These are phyloP conservation scores for Taphrina betulina DNA, from an alignment of 1,139 yeast species.

Conservation along the genomic window DNA sequence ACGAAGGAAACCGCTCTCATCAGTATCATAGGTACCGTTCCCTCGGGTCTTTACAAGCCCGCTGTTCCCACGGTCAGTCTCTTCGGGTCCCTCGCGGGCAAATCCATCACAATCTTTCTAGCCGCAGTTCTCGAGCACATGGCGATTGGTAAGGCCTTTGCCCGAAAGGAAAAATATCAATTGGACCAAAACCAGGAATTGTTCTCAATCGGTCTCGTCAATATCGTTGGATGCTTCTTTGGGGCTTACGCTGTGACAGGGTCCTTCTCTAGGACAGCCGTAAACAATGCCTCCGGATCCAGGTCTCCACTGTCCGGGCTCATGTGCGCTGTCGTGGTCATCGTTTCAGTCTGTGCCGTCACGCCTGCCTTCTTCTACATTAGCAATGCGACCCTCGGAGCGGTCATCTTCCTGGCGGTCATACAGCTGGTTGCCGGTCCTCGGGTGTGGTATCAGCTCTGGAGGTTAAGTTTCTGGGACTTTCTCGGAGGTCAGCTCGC, in stretches of 20 bases:
- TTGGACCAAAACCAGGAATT: constrained; percentile 88
- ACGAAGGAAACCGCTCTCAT: constrained; percentile 49
- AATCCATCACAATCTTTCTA: constrained; percentile 74
- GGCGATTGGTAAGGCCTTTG: constrained; percentile 89
- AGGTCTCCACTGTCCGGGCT: constrained; percentile 91
- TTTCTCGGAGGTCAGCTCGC: constrained; percentile 69
- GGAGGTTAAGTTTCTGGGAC: constrained; percentile 73
- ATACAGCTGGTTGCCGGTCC: constrained; percentile 77
- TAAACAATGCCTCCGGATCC: constrained; percentile 92
- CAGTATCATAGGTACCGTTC: constrained; percentile 69
- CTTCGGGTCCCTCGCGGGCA: constrained; percentile 63
- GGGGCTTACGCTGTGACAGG: constrained; percentile 95
- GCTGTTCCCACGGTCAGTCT: constrained; percentile 73
- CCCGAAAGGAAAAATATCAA: constrained; percentile 78
- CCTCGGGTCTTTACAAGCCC: constrained; percentile 73
- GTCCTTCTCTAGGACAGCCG: constrained; percentile 89
- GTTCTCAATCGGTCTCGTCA: constrained; percentile 88
- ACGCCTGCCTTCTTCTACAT: constrained; percentile 82
- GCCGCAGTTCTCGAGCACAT: constrained; percentile 72
- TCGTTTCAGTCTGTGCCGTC: constrained; percentile 77
- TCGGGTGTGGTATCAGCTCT: constrained; percentile 68
- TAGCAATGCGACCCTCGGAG: constrained; percentile 85
- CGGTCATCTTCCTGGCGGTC: constrained; percentile 61
- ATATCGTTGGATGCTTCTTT: constrained; percentile 86
- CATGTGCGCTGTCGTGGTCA: constrained; percentile 82